phyloP scores from a whole-genome alignment of 495 filamentous ascomycete species.

The Penicillium malachiteum region DNA sequence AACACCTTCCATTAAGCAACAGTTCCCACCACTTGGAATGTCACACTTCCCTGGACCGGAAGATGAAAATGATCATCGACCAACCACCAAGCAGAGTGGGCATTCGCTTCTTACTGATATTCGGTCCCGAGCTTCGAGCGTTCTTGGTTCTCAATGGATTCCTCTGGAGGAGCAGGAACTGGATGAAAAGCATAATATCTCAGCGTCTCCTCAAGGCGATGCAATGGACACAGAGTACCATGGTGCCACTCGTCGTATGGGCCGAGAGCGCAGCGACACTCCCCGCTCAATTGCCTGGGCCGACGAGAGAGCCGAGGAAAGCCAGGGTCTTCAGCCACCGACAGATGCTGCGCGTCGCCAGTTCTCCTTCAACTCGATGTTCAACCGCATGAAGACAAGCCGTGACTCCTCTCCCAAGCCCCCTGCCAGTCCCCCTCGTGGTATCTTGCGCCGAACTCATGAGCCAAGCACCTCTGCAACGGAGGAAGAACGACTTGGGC shows the following conservation, averaged over 20 bases:
- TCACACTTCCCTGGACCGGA: constrained; percentile 72
- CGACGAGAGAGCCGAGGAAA: constrained; percentile 28
- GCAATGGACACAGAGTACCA: constrained; percentile 42
- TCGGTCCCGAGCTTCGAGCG: constrained; percentile 46
- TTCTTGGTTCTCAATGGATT: constrained; percentile 35
- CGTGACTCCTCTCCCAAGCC: constrained; percentile 33
- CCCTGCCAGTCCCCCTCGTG: constrained; percentile 25
- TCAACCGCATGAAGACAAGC: constrained; percentile 49
- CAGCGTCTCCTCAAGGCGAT: constrained; percentile 41
- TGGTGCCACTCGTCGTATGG: constrained; percentile 20
- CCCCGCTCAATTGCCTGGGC: constrained; percentile 34
- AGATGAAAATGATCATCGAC: constrained; percentile 36
- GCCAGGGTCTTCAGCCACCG: constrained; percentile 12
- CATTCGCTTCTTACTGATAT: constrained; percentile 58
- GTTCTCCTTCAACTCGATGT: constrained; percentile 88
- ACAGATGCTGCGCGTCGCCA: constrained; percentile 59
- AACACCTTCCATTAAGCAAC: constrained; percentile 44
- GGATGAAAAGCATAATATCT: constrained; percentile 24
- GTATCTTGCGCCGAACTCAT: constrained; percentile 45
- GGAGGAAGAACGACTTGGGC: constrained; percentile 84
- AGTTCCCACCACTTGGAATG: constrained; percentile 86
- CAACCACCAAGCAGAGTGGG: constrained; percentile 32
- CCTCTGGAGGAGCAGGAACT: constrained; percentile 31
- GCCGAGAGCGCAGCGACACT: constrained; percentile 35
- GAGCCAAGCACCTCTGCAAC: constrained; percentile 54